These are phyloP conservation scores for Podaxis sp. DNA, from an alignment of 768 basidiomycete species.

Conservation along the genomic window DNA sequence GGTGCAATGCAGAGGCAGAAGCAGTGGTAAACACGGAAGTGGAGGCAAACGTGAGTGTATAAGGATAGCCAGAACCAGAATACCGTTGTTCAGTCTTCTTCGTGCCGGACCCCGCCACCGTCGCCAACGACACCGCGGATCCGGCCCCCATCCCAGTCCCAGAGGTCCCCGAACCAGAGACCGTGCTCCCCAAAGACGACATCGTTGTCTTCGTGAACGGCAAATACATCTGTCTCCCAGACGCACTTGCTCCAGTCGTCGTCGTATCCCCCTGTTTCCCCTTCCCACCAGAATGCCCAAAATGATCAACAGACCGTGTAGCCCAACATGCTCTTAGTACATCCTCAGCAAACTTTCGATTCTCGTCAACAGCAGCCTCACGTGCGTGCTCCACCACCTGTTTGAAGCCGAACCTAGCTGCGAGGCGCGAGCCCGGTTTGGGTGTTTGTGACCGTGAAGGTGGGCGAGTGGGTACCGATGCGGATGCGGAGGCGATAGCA, in stretches of 20 bases:
- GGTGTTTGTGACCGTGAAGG: conserved; percentile 26
- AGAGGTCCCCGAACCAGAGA: not conserved
- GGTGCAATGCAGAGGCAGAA: conserved; percentile 36
- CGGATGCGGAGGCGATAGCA: conserved; percentile 19
- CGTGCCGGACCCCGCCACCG: not conserved
- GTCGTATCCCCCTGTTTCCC: conserved; percentile 19
- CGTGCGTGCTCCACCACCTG: conserved; percentile 67
- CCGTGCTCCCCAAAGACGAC: not conserved
- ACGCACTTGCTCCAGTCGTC: conserved; percentile 18
- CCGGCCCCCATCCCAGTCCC: not conserved
- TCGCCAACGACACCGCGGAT: not conserved
- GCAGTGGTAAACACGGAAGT: conserved; percentile 15
- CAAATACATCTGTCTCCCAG: conserved; percentile 8
- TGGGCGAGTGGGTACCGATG: conserved; percentile 18
- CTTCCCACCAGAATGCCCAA: not conserved
- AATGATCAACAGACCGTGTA: conserved; percentile 44
- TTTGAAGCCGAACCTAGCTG: conserved; percentile 48
- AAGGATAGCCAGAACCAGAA: not conserved
- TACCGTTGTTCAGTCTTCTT: not conserved
- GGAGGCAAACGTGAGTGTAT: not conserved
- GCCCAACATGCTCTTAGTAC: conserved; percentile 54
- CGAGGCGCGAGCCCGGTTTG: conserved; percentile 14
- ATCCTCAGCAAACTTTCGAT: conserved; percentile 51
- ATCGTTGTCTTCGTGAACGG: conserved; percentile 1
- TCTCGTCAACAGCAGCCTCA: conserved; percentile 48